Conservation (phyloP, 1,139 yeast genomes). For the Pneumocystis oryctolagi region DNA sequence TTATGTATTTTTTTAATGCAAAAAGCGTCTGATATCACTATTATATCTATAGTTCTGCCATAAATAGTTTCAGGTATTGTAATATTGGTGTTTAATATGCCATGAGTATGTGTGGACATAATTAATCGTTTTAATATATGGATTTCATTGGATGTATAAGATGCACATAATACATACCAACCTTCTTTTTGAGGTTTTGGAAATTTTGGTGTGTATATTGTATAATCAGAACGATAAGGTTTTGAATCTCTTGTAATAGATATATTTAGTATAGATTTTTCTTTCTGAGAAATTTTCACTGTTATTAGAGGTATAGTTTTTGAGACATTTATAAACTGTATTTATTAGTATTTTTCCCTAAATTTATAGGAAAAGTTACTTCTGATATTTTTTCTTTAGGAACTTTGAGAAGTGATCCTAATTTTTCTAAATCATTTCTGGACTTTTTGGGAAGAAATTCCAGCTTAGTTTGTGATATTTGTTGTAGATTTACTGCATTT, state of each 20-base stretch:
- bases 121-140: neutral
- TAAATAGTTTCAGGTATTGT: constrained; percentile 1
- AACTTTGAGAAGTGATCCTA: neutral
- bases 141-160: constrained; percentile 36
- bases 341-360: neutral
- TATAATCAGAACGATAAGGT: constrained; percentile 44
- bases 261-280: constrained; percentile 4
- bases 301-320: constrained; percentile 5
- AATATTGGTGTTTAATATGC: neutral
- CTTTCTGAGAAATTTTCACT: neutral
- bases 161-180: constrained; percentile 46
- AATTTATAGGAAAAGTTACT: neutral
- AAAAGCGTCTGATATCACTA: neutral
- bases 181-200: constrained; percentile 88
- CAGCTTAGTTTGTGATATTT: constrained; percentile 5
- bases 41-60: neutral
- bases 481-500: constrained; percentile 20
- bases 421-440: constrained; percentile 21
- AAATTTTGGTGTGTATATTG: constrained; percentile 61
- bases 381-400: neutral
- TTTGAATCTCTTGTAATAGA: constrained; percentile 15
- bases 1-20: constrained; percentile 4
- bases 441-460: constrained; percentile 13
- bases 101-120: constrained; percentile 4
- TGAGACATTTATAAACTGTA: constrained; percentile 5